These are phyloP conservation scores for Salvia miltiorrhiza DNA, from an alignment of 257 asterid genomes.

Conservation along the genomic window DNA sequence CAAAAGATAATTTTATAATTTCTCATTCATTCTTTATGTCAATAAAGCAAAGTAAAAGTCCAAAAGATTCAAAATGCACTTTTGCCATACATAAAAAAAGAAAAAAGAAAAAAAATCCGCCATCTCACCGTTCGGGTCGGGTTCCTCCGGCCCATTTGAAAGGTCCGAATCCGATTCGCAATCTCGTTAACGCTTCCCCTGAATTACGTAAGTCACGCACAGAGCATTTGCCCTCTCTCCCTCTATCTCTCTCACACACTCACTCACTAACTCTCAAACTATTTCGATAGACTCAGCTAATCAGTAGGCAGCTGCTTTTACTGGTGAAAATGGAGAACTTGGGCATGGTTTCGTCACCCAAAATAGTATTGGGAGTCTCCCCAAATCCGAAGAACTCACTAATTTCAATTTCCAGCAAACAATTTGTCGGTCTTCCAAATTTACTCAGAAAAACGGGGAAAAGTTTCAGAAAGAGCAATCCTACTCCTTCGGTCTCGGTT, in stretches of 20 bases:
- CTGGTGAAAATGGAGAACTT: slow-evolving; percentile 54
- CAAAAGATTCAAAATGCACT: neutral
- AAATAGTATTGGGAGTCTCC: slow-evolving; percentile 55
- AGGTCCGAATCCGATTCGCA: slow-evolving; percentile 1
- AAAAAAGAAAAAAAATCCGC: neutral
- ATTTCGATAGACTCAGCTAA: slow-evolving; percentile 6
- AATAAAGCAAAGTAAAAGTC: no score
- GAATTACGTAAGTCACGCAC: slow-evolving; percentile 1
- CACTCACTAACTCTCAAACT: neutral
- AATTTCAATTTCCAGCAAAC: slow-evolving; percentile 39
- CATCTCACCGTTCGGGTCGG: neutral
- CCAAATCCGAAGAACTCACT: slow-evolving; percentile 47
- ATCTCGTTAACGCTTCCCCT: neutral
- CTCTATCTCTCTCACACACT: neutral
- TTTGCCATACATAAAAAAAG: no score
- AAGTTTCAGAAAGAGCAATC: slow-evolving; percentile 28
- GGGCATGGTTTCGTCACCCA: slow-evolving; percentile 64
- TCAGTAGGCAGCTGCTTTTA: neutral
- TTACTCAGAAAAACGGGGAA: slow-evolving; percentile 35
- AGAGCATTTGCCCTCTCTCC: neutral
- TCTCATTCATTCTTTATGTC: no score
- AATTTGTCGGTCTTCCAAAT: slow-evolving; percentile 53
- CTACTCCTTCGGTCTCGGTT: slow-evolving; percentile 38
- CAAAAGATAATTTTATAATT: no score
- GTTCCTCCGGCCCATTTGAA: slow-evolving; percentile 10